phyloP scores from a whole-genome alignment of 805 yeast species.

The Kurtzmaniella fragi region DNA sequence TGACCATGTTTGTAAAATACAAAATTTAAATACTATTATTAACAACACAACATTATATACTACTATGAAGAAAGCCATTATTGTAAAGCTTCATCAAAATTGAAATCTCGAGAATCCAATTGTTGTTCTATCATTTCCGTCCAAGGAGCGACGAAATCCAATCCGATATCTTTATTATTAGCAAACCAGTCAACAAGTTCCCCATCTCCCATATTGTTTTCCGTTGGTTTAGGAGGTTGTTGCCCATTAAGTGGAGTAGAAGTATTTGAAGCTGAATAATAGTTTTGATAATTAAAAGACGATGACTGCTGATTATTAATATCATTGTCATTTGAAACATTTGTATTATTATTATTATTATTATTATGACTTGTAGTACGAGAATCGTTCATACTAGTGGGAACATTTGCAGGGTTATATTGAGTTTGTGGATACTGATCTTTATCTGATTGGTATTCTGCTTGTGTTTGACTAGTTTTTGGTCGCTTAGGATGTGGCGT shows the following conservation, averaged over 20 bases:
- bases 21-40: not conserved
- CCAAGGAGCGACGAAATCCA: slow-evolving; percentile 64
- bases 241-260: slow-evolving; percentile 2
- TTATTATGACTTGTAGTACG: too few species aligned
- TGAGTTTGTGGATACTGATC: too few species aligned
- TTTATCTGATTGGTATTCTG: not conserved
- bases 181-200: slow-evolving; percentile 43
- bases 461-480: not conserved
- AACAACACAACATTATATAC: too few species aligned
- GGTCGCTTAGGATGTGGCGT: slow-evolving; percentile 1
- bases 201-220: slow-evolving; percentile 27
- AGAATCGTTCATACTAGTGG: too few species aligned
- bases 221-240: slow-evolving; percentile 11
- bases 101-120: slow-evolving; percentile 32
- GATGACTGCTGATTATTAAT: not conserved
- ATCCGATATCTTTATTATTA: slow-evolving; percentile 33
- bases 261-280: not conserved
- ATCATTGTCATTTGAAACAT: not conserved
- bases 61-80: not conserved
- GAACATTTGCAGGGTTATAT: not conserved
- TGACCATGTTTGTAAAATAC: too few species aligned
- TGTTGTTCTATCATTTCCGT: slow-evolving; percentile 76
- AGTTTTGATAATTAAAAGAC: slow-evolving; percentile 1
- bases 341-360: too few species aligned
- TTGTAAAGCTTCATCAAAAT: slow-evolving; percentile 18